A percentile compares a stretch with the other conserved stretches of the same genome.
Conservation (phyloP, 805 yeast genomes). For the Nakazawaea wickerhamii region DNA sequence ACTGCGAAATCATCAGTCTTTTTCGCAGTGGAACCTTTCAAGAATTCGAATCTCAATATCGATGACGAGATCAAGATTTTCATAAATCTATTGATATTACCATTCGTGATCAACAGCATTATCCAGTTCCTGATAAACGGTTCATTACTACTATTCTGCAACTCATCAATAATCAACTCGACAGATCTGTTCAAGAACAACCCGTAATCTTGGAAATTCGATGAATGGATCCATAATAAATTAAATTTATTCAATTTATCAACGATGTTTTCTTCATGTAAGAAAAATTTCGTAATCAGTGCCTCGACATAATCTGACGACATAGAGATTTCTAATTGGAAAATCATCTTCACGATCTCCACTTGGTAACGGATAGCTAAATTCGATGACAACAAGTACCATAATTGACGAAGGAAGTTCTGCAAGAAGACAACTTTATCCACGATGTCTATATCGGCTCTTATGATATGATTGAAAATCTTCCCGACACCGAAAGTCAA, state of each 20-base stretch:
- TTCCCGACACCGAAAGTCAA: conserved; percentile 39
- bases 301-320: conserved; percentile 64
- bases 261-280: conserved; percentile 31
- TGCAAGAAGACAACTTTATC: conserved; percentile 36
- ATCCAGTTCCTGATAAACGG: conserved; percentile 35
- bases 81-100: conserved; percentile 56
- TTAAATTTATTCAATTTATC: conserved; percentile 51
- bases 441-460: conserved; percentile 13
- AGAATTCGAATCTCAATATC: conserved; percentile 33
- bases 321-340: conserved; percentile 51
- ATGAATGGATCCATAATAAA: conserved; percentile 70
- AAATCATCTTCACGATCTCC: conserved; percentile 62
- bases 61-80: conserved; percentile 53
- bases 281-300: conserved; percentile 52
- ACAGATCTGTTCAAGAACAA: conserved; percentile 47
- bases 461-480: conserved; percentile 32
- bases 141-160: conserved; percentile 28
- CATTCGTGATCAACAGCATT: conserved; percentile 36
- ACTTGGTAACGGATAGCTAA: conserved; percentile 55
- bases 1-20: conserved; percentile 49
- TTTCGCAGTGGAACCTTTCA: conserved; percentile 21
- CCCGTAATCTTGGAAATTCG: conserved; percentile 35
- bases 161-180: conserved; percentile 61
- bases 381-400: conserved; percentile 38
- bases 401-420: conserved; percentile 39